phyloP scores from a whole-genome alignment of 208 protist genomes.

The Acanthamoeba royreba region DNA sequence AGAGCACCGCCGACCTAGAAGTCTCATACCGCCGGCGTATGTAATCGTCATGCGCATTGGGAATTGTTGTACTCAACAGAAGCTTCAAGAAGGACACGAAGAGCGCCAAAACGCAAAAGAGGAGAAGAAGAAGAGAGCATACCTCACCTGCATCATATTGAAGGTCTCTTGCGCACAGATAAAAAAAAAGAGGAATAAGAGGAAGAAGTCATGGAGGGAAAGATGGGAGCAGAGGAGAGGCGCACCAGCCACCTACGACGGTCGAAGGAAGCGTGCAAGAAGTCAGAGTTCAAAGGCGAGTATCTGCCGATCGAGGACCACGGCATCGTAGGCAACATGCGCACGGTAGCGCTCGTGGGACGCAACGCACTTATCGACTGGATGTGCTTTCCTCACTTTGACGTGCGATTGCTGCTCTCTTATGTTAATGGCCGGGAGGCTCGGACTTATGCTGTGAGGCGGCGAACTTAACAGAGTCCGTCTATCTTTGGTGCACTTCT shows the following conservation, averaged over 20 bases:
- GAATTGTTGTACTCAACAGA: no score
- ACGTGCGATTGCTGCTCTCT: slow-evolving; percentile 48
- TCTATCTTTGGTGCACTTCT: not conserved
- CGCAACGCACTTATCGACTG: slow-evolving; percentile 64
- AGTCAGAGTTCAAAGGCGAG: not conserved
- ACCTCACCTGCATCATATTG: no score
- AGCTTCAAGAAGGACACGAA: no score
- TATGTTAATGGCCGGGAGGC: not conserved
- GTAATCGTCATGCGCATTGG: no score
- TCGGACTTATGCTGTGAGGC: not conserved
- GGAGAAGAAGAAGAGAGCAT: no score
- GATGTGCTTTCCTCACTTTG: slow-evolving; percentile 72
- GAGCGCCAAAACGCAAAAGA: no score
- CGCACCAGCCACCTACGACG: not conserved
- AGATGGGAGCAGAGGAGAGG: no score
- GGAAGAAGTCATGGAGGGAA: no score
- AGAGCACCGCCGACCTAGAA: no score
- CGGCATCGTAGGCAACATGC: slow-evolving; percentile 73
- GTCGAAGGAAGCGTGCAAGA: not conserved
- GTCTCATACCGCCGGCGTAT: no score
- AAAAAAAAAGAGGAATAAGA: not conserved
- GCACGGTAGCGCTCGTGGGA: slow-evolving; percentile 58
- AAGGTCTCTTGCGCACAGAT: no score
- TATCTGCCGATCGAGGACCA: slow-evolving; percentile 75
- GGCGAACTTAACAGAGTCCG: not conserved